Base-by-base conservation (phyloP, 768 basidiomycete genomes). In the Tricholoma terreum region DNA sequence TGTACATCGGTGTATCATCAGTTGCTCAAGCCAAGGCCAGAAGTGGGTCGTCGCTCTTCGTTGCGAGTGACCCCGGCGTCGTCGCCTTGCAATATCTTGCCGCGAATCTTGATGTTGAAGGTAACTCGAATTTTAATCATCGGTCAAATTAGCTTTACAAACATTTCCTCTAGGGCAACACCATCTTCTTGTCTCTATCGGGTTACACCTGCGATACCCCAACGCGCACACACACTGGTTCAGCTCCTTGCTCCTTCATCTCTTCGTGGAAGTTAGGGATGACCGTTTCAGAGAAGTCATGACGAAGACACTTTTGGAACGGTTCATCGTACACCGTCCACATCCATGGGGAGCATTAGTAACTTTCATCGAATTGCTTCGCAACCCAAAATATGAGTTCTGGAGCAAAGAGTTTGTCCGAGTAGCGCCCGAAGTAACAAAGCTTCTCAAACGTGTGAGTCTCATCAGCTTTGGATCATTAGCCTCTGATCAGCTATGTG, bases 221-320 rank as follows among this genome's bases (percentile, higher is more conserved):
- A 97, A 95, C 67, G 92, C 95, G 9, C 97, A 99, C 79, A 99
- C 96, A 50, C 90, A 93, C 72, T 99, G 95, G 94, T 98, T 96
- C 81, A 92, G 89, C 70, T 90, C 87, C 45, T 81, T 98, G 61
- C 77, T 98, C 54, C 83, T 98, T 52, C 84, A 94, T 69, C 83
- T 96, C 43, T 98, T 98, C 77, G 66, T 78, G 50, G 90, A 94
- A 67, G 81, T 90, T 59, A 84, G 85, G 66, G 84, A 85, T 58
- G 89, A 90, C 56, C 82, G 81, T 43, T 87, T 90, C 78, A 80
- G 84, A 65, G 91, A 94, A 69, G 83, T 92, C 61, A 81, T 90
- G 76, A 90, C 94, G 52, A 90, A 89, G 60, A 92, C 97, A 35
- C 82, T 99, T 34, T 78, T 98, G 64, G 96, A 98, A 69, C 85